A percentile compares a stretch with the other conserved stretches of the same genome.
These are phyloP conservation scores for Avena insularis DNA, from an alignment of 176 grass and related monocot genomes.

Conservation along the genomic window DNA sequence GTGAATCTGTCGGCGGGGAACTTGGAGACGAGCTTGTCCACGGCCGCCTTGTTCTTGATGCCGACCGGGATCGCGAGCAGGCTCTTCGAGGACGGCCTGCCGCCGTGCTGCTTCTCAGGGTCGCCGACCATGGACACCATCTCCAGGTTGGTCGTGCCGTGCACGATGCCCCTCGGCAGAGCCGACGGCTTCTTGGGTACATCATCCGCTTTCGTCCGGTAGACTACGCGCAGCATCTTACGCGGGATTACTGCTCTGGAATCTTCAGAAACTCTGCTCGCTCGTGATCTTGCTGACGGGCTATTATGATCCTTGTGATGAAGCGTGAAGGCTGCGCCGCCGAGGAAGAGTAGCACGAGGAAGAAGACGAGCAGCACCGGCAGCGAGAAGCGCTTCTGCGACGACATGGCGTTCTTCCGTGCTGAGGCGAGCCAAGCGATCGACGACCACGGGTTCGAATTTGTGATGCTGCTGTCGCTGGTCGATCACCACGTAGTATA, in stretches of 20 bases:
- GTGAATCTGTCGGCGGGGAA: conserved; percentile 56
- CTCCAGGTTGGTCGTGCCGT: conserved; percentile 68
- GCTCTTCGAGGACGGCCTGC: conserved; percentile 48
- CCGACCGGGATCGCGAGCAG: conserved; percentile 82
- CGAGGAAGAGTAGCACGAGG: neutral
- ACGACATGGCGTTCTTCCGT: neutral
- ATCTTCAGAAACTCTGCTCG: neutral
- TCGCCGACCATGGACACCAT: conserved; percentile 39
- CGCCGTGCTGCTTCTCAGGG: conserved; percentile 49
- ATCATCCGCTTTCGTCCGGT: neutral
- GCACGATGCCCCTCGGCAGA: conserved; percentile 80
- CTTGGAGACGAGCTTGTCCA: conserved; percentile 77
- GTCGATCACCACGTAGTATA: too few species aligned
- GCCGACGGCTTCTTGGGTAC: conserved; percentile 1
- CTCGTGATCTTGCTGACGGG: neutral
- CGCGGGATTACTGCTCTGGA: neutral
- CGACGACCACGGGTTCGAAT: too few species aligned
- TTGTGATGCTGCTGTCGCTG: too few species aligned
- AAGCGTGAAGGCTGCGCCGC: neutral
- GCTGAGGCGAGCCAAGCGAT: too few species aligned
- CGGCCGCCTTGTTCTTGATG: conserved; percentile 73
- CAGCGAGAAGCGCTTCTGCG: neutral
- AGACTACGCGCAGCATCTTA: neutral
- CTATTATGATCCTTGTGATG: neutral
- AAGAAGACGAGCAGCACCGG: neutral